phyloP scores from a whole-genome alignment of 2,329 filamentous ascomycete genomes.

The Atkinsonella texensis region DNA sequence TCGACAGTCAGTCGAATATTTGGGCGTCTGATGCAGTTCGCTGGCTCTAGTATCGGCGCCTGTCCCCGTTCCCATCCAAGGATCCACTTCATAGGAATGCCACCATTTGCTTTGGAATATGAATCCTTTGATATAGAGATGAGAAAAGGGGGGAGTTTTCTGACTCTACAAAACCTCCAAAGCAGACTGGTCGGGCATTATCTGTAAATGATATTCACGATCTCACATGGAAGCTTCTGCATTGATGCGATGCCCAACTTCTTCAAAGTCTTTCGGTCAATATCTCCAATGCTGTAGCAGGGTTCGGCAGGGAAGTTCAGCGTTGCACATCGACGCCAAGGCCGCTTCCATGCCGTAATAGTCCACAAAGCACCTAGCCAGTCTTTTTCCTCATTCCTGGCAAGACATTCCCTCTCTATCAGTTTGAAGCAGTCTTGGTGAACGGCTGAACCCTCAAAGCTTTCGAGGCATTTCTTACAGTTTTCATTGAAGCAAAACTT shows the following conservation, averaged over 20 bases:
- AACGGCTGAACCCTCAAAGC: background rate
- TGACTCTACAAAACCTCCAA: background rate
- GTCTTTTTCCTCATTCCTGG: background rate
- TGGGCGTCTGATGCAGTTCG: background rate
- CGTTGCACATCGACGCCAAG: background rate
- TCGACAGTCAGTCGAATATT: background rate
- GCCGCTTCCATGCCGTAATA: background rate
- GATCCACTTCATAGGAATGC: too few species aligned
- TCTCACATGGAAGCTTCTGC: background rate
- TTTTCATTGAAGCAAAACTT: background rate
- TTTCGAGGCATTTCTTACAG: background rate
- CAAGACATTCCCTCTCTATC: background rate
- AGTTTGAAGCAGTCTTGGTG: background rate
- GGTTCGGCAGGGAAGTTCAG: background rate
- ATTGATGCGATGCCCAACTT: background rate
- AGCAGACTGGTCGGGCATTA: background rate
- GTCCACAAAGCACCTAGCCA: background rate
- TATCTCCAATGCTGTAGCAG: background rate
- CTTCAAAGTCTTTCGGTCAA: background rate
- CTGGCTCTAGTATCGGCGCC: background rate
- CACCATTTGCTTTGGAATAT: background rate
- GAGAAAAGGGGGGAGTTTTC: background rate
- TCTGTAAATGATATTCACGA: background rate
- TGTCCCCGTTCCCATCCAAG: background rate
- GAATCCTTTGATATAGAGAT: background rate